Conservation (phyloP, 1,284 basidiomycete species). For the Entoloma clypeatum region DNA sequence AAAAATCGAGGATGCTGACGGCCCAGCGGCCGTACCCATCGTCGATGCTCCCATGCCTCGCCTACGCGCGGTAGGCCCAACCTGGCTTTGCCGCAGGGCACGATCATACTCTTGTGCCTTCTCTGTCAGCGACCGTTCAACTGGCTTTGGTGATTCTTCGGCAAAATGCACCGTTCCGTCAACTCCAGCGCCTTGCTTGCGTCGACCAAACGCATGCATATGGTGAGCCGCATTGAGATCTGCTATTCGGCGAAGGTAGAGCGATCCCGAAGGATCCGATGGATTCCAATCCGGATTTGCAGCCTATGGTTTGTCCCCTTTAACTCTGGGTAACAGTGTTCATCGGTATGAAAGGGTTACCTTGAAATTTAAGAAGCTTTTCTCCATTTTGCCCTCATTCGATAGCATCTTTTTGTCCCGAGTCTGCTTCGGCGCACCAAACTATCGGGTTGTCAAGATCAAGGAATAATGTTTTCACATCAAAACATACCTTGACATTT, state of each 20-base stretch:
- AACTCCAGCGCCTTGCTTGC: constrained; percentile 28
- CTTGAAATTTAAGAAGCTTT: constrained; percentile 95
- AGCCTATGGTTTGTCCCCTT: constrained; percentile 41
- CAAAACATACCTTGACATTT: constrained; percentile 65
- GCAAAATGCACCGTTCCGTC: constrained; percentile 30
- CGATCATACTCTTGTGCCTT: constrained; percentile 70
- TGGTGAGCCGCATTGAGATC: constrained; percentile 53
- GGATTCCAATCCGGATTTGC: constrained; percentile 96
- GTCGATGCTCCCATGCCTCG: constrained; percentile 41
- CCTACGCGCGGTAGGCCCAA: constrained; percentile 48
- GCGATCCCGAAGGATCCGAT: constrained; percentile 77
- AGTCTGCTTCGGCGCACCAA: constrained; percentile 69
- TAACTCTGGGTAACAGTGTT: constrained; percentile 1
- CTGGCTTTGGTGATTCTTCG: constrained; percentile 25
- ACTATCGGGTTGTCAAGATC: constrained; percentile 38
- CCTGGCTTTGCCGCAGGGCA: constrained; percentile 67
- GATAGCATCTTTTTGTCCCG: constrained; percentile 75
- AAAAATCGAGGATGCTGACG: constrained; percentile 43
- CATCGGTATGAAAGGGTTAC: constrained; percentile 31
- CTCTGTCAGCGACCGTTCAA: constrained; percentile 42
- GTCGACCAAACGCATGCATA: constrained; percentile 32
- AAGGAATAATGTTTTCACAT: background rate
- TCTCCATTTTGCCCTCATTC: constrained; percentile 97
- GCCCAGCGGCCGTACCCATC: constrained; percentile 26
- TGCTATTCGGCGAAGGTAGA: constrained; percentile 82